Evolutionary conservation across 2,329 filamentous ascomycete genomes (phyloP), one percentile per base, ranked within the genome.

Genomic region (Aureobasidium sp.): DNA sequence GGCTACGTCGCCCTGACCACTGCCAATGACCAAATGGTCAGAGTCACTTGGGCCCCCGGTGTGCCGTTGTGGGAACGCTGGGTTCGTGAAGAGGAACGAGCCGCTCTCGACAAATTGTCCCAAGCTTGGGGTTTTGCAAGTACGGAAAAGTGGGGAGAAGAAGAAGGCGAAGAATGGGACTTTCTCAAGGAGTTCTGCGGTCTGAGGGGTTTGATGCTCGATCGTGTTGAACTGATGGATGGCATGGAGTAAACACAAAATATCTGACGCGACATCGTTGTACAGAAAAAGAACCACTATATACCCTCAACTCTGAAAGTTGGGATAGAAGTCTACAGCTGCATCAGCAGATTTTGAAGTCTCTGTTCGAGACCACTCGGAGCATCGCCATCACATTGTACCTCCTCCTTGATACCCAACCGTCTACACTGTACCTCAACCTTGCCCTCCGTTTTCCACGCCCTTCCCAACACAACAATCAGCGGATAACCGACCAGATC

Each of bases 111-210:
- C 77, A 86, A 84, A 70, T 84, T 99, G 62, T 91, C 92, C 0
- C 84, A 87, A 66, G 88, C 90, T 0, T 99, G 94, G 90, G 94
- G 94, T 0, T 99, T 97, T 76, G 87, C 88, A 69, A 90, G 96
- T 72, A 76, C 80, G 31, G 87, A 84, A 78, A 86, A 87, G 72
- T 84, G 89, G 71, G 94, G 94, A 1, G 91, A 97, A 72, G 94
- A 99, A 76, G 89, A 91, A 67, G 93, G 94, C 0, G 82, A 86
- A 59, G 93, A 97, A 65, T 99, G 94, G 90, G 88, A 95, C 68
- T 84, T 83, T 36, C 78, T 99, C 66, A 85, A 87, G 67, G 90
- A 97, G 76, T 94, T 91, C 76, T 85, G 91, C 68, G 85, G 89
- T 41, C 82, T 88, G 70, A 87, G 89, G 71, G 88, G 89, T 31